Percentiles rank a stretch among this genome's conserved stretches.
phyloP scores from a whole-genome alignment of 225 moss, liverwort and hornwort species.

The Polytrichum commune region DNA sequence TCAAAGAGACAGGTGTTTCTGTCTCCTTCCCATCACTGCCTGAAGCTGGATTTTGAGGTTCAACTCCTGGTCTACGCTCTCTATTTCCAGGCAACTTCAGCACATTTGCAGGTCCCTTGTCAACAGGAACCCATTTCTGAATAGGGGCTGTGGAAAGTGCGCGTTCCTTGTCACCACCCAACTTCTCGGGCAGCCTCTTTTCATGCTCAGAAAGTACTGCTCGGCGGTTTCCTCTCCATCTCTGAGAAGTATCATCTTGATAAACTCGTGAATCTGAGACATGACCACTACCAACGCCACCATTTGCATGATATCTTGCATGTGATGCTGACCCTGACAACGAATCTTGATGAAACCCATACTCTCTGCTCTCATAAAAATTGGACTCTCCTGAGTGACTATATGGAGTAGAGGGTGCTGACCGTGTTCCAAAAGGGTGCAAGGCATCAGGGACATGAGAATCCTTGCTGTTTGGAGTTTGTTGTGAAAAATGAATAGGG shows the following conservation, averaged over 20 bases:
- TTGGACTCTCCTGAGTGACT: constrained; percentile 9
- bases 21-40: constrained; percentile 2
- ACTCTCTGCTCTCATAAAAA: background rate
- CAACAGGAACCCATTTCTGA: constrained; percentile 19
- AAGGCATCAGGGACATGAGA: background rate
- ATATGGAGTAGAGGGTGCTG: constrained; percentile 14
- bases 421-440: background rate
- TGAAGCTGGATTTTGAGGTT: background rate
- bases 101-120: constrained; percentile 9
- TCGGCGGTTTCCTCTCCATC: constrained; percentile 6
- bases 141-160: background rate
- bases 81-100: background rate
- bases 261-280: constrained; percentile 2
- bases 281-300: constrained; percentile 5
- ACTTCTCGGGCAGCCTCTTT: constrained; percentile 6
- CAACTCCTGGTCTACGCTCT: constrained; percentile 8
- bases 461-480: constrained; percentile 7
- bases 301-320: constrained; percentile 9
- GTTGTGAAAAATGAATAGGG: constrained; percentile 2
- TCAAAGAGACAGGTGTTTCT: background rate
- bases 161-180: constrained; percentile 7
- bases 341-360: background rate
- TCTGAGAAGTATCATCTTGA: constrained; percentile 13
- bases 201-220: constrained; percentile 6
- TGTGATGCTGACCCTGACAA: constrained; percentile 3